Percentiles rank a stretch among this genome's conserved stretches.
Evolutionary conservation across 768 basidiomycete species (phyloP).

Genomic region (Cystoderma amianthinum): DNA sequence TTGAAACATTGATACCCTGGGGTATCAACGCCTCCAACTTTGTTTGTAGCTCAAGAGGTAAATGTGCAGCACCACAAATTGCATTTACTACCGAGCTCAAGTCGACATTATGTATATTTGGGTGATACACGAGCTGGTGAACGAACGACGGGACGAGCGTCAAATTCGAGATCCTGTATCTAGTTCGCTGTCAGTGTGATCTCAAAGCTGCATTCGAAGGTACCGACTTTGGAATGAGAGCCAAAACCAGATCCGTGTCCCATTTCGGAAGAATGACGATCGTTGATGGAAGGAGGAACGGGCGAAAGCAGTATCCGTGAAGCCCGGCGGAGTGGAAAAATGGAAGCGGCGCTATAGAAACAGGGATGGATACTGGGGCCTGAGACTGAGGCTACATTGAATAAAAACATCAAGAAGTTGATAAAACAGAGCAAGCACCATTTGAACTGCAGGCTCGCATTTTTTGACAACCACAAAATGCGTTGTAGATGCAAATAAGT

Average conservation of each 20-base stretch:
- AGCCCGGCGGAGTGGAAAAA: neutral
- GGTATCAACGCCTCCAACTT: conserved; percentile 31
- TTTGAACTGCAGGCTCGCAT: neutral
- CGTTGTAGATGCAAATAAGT: neutral
- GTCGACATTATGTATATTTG: conserved; percentile 38
- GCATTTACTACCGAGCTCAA: conserved; percentile 40
- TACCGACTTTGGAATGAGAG: neutral
- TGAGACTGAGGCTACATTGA: neutral
- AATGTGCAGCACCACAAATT: conserved; percentile 57
- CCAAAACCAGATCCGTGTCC: neutral
- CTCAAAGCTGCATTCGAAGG: too few relatives aligned
- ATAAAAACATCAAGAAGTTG: neutral
- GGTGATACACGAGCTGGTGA: conserved; percentile 59
- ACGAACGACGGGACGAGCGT: conserved; percentile 55
- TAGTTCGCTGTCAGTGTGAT: too few relatives aligned
- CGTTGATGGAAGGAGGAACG: neutral
- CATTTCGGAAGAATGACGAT: neutral
- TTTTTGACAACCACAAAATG: neutral
- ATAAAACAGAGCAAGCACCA: neutral
- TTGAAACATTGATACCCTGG: conserved; percentile 21
- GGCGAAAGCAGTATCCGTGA: neutral
- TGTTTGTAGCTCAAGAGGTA: conserved; percentile 46
- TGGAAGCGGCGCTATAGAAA: neutral
- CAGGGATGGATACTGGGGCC: neutral
- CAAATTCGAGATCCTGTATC: conserved; percentile 47